A percentile compares a stretch with the other conserved stretches of the same genome.
Conservation (phyloP, 306 rosid species). For the Lotus japonicus region DNA sequence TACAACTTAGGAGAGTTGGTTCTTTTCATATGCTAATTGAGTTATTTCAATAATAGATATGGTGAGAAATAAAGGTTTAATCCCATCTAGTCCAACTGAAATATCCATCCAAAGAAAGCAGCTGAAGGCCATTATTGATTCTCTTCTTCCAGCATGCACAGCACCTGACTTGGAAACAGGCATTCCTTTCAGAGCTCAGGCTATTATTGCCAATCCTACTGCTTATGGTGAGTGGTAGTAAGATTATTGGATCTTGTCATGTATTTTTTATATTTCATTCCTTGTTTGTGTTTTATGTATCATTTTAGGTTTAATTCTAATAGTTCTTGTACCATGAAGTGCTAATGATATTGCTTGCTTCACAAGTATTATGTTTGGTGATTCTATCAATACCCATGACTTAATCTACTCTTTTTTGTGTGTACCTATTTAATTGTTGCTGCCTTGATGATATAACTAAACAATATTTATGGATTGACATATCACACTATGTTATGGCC, state of each 20-base stretch:
- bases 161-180: slow-evolving; percentile 79
- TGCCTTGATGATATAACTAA: background rate
- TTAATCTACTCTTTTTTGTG: background rate
- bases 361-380: background rate
- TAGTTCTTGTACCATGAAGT: background rate
- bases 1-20: background rate
- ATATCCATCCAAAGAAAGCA: slow-evolving; percentile 76
- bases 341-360: background rate
- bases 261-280: slow-evolving; percentile 16
- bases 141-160: slow-evolving; percentile 91
- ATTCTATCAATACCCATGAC: background rate
- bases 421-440: background rate
- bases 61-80: slow-evolving; percentile 78
- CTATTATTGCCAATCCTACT: slow-evolving; percentile 85
- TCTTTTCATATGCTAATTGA: background rate
- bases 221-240: slow-evolving; percentile 60
- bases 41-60: slow-evolving; percentile 46
- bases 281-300: background rate
- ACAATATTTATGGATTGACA: background rate
- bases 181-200: slow-evolving; percentile 69
- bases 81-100: slow-evolving; percentile 82
- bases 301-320: background rate
- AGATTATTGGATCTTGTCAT: background rate
- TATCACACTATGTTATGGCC: background rate
- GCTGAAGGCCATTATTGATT: slow-evolving; percentile 66